Conservation (phyloP, 768 basidiomycete species). For the Lanmaoa rubissima region DNA sequence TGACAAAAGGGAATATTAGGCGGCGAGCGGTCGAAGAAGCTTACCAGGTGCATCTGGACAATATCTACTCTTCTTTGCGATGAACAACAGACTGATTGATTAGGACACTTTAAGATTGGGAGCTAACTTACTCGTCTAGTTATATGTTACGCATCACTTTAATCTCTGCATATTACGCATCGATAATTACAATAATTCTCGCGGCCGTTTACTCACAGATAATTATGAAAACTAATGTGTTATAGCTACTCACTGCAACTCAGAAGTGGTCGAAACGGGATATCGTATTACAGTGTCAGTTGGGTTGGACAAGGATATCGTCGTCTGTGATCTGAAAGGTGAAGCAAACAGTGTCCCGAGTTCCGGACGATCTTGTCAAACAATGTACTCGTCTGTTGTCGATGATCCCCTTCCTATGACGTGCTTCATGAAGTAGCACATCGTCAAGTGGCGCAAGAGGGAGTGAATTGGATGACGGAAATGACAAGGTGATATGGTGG, state of each 20-base stretch:
- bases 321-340: constrained; percentile 24
- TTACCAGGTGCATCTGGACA: constrained; percentile 57
- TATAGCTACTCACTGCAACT: background rate
- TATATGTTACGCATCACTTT: constrained; percentile 2
- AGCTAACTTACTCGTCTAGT: constrained; percentile 20
- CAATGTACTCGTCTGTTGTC: constrained; percentile 24
- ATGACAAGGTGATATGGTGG: constrained; percentile 41
- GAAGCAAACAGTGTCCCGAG: constrained; percentile 19
- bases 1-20: constrained; percentile 81
- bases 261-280: background rate
- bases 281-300: background rate
- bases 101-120: background rate
- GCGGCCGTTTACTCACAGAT: background rate
- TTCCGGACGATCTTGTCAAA: constrained; percentile 29
- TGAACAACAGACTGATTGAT: constrained; percentile 4
- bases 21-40: constrained; percentile 71
- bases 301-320: constrained; percentile 10
- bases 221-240: constrained; percentile 4
- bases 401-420: constrained; percentile 19
- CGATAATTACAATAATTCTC: constrained; percentile 17
- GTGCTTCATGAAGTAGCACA: constrained; percentile 16
- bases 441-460: constrained; percentile 14
- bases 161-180: constrained; percentile 7
- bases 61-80: constrained; percentile 43
- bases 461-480: constrained; percentile 15